Evolutionary conservation across 345 rosid species (phyloP).

Genomic region (Pistacia atlantica): DNA sequence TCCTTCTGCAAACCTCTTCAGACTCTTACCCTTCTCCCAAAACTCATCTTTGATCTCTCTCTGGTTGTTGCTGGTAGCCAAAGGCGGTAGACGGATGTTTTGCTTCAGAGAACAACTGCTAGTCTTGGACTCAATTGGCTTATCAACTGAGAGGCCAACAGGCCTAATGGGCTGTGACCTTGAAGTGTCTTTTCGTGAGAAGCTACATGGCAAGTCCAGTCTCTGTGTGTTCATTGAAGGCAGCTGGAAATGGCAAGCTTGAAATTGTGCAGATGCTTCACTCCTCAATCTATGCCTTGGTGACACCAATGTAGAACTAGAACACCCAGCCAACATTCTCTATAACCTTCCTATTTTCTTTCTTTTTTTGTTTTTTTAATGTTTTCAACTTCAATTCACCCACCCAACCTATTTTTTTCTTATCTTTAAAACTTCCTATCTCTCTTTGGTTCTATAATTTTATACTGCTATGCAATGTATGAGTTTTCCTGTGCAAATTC

Average conservation of each 20-base stretch:
- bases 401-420: slow-evolving; percentile 38
- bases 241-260: slow-evolving; percentile 75
- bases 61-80: slow-evolving; percentile 57
- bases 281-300: slow-evolving; percentile 98
- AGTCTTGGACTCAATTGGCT: slow-evolving; percentile 62
- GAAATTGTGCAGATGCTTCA: slow-evolving; percentile 82
- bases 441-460: slow-evolving; percentile 36
- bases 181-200: slow-evolving; percentile 73
- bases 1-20: slow-evolving; percentile 84
- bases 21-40: slow-evolving; percentile 72
- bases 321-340: slow-evolving; percentile 99
- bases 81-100: slow-evolving; percentile 83
- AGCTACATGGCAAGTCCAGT: slow-evolving; percentile 86
- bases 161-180: slow-evolving; percentile 72
- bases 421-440: slow-evolving; percentile 35
- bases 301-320: slow-evolving; percentile 92
- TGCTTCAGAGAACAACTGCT: slow-evolving; percentile 74
- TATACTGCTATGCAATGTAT: slow-evolving; percentile 29
- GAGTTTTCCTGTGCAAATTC: slow-evolving; percentile 24
- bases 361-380: slow-evolving; percentile 20
- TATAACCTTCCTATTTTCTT: slow-evolving; percentile 44
- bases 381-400: slow-evolving; percentile 36
- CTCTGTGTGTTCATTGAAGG: slow-evolving; percentile 97
- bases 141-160: slow-evolving; percentile 74
- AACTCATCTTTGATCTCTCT: slow-evolving; percentile 62